Percentiles rank a stretch among this genome's conserved stretches.
phyloP scores from a whole-genome alignment of 1,284 basidiomycete species.

The Cryptococcus sp. region DNA sequence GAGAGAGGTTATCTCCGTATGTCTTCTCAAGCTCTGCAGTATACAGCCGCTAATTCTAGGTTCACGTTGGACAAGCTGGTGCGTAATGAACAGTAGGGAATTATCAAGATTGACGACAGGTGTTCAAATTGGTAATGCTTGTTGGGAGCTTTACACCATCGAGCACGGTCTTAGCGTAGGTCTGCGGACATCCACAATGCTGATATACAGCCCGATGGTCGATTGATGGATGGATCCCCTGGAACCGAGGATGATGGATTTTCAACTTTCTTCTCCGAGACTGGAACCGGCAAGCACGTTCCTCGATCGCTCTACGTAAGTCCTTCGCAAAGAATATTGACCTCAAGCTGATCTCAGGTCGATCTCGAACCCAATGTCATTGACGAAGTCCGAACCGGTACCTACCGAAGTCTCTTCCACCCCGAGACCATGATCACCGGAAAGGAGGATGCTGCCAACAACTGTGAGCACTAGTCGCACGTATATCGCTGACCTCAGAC shows the following conservation, averaged over 20 bases:
- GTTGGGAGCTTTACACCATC: slow-evolving; percentile 98
- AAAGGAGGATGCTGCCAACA: slow-evolving; percentile 99
- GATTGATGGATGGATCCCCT: slow-evolving; percentile 69
- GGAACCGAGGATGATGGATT: slow-evolving; percentile 82
- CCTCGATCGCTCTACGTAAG: slow-evolving; percentile 89
- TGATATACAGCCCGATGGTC: slow-evolving; percentile 74
- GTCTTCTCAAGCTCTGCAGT: slow-evolving; percentile 8
- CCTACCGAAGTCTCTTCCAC: slow-evolving; percentile 94
- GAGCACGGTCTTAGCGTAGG: slow-evolving; percentile 94
- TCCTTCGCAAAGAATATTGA: slow-evolving; percentile 4
- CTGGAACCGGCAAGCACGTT: slow-evolving; percentile 88
- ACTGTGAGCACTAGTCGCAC: slow-evolving; percentile 60
- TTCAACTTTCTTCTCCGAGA: slow-evolving; percentile 66
- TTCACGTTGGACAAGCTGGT: slow-evolving; percentile 51
- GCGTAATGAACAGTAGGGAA: slow-evolving; percentile 12
- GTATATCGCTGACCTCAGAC: slow-evolving; percentile 53
- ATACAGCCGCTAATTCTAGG: slow-evolving; percentile 16
- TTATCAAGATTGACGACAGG: slow-evolving; percentile 24
- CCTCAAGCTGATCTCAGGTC: slow-evolving; percentile 48
- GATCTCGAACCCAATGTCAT: slow-evolving; percentile 95
- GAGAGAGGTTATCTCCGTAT: slow-evolving; percentile 48
- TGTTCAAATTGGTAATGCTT: slow-evolving; percentile 81
- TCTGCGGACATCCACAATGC: slow-evolving; percentile 21
- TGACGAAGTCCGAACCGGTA: slow-evolving; percentile 92
- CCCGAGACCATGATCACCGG: slow-evolving; percentile 98